Conservation (phyloP, 1,139 yeast genomes). For the Cylindricascospora bacillispora region DNA sequence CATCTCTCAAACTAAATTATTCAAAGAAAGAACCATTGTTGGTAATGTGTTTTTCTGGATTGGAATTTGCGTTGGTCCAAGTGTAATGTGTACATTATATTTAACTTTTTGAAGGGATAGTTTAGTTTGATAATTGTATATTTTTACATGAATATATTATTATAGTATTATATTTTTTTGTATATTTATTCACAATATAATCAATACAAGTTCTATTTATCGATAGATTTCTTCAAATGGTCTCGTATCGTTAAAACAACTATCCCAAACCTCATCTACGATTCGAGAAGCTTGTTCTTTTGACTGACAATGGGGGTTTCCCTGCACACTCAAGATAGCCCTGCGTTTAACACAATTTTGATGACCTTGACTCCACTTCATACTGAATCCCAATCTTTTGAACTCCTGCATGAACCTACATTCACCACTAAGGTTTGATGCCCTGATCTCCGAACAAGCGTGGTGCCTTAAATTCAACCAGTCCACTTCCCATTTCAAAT, state of each 20-base stretch:
- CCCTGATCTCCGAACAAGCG: slow-evolving; percentile 94
- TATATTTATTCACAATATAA: slow-evolving; percentile 1
- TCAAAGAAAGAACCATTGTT: slow-evolving; percentile 44
- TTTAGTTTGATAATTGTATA: too few relatives aligned
- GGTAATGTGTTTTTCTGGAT: slow-evolving; percentile 87
- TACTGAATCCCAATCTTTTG: slow-evolving; percentile 31
- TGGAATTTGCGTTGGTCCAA: slow-evolving; percentile 84
- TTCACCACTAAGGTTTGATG: slow-evolving; percentile 87
- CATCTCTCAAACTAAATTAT: slow-evolving; percentile 37
- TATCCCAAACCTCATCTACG: slow-evolving; percentile 81
- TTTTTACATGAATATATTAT: too few relatives aligned
- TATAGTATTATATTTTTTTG: background rate
- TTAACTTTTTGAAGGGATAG: slow-evolving; percentile 55
- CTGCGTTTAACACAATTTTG: slow-evolving; percentile 84
- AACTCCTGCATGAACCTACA: slow-evolving; percentile 86
- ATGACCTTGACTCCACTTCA: slow-evolving; percentile 50
- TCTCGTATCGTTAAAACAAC: slow-evolving; percentile 89
- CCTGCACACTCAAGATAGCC: slow-evolving; percentile 71
- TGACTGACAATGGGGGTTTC: slow-evolving; percentile 70
- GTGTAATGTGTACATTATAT: slow-evolving; percentile 75
- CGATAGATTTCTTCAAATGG: slow-evolving; percentile 84
- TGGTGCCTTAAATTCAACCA: slow-evolving; percentile 79
- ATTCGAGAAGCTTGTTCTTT: slow-evolving; percentile 63
- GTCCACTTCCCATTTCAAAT: slow-evolving; percentile 74
- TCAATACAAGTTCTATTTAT: slow-evolving; percentile 4